A percentile compares a stretch with the other conserved stretches of the same genome.
Evolutionary conservation across 2,329 filamentous ascomycete species (phyloP).

Genomic region (Aureobasidium uvarum): DNA sequence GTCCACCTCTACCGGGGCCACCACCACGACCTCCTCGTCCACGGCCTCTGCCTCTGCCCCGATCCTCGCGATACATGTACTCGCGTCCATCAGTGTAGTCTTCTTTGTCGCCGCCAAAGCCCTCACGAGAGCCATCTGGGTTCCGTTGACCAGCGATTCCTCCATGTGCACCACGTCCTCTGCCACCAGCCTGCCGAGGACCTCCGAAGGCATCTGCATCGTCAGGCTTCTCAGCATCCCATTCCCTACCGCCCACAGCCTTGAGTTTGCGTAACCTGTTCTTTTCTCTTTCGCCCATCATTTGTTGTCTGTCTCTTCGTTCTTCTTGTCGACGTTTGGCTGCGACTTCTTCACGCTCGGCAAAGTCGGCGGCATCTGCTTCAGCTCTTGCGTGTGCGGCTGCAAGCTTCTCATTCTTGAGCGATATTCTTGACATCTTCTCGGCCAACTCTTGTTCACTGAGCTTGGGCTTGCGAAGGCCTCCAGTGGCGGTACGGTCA

Average conservation of each 20-base stretch:
- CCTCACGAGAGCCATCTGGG: slow-evolving; percentile 26
- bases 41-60: slow-evolving; percentile 31
- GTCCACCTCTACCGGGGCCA: slow-evolving; percentile 34
- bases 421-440: slow-evolving; percentile 60
- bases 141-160: slow-evolving; percentile 43
- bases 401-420: slow-evolving; percentile 59
- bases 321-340: slow-evolving; percentile 50
- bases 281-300: slow-evolving; percentile 62
- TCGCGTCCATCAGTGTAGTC: slow-evolving; percentile 39
- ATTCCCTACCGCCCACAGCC: slow-evolving; percentile 58
- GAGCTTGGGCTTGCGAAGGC: slow-evolving; percentile 54
- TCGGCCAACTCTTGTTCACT: slow-evolving; percentile 63
- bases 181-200: slow-evolving; percentile 43
- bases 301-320: slow-evolving; percentile 53
- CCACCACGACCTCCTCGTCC: slow-evolving; percentile 37
- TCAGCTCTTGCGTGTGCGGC: slow-evolving; percentile 64
- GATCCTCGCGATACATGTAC: slow-evolving; percentile 37
- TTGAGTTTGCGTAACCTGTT: slow-evolving; percentile 60
- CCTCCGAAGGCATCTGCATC: slow-evolving; percentile 33
- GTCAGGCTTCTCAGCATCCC: slow-evolving; percentile 61
- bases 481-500: slow-evolving; percentile 40
- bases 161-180: slow-evolving; percentile 53
- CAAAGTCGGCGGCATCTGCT: slow-evolving; percentile 64
- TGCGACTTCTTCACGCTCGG: slow-evolving; percentile 59
- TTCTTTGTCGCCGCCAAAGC: slow-evolving; percentile 35